Conservation (phyloP, 2,329 filamentous ascomycete genomes). For the Epichloe scottii region DNA sequence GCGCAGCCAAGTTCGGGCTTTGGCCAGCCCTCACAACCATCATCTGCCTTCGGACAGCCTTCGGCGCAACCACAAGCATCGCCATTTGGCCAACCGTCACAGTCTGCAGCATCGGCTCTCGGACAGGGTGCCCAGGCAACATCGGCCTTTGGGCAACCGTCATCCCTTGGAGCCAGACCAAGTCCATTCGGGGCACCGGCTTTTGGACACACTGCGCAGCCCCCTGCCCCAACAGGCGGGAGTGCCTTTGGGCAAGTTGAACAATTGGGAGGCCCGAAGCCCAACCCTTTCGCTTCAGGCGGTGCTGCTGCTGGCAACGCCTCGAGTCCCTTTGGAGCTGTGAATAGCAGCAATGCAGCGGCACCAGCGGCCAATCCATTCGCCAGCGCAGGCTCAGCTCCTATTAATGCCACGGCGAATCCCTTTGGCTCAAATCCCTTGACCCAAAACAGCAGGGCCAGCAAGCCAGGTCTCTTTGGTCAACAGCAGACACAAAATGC, state of each 20-base stretch:
- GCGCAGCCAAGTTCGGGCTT: constrained; percentile 18
- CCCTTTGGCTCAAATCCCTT: constrained; percentile 15
- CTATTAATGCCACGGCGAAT: constrained; percentile 8
- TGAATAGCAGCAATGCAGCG: constrained; percentile 10
- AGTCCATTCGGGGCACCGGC: constrained; percentile 23
- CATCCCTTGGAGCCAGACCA: constrained; percentile 19
- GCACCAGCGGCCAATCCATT: constrained; percentile 15
- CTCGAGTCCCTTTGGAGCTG: constrained; percentile 14
- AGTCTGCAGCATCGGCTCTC: constrained; percentile 25
- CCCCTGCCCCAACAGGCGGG: background rate
- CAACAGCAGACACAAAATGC: constrained; percentile 1
- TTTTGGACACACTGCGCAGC: constrained; percentile 23
- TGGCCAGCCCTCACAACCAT: constrained; percentile 12
- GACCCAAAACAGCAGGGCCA: background rate
- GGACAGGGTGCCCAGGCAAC: constrained; percentile 25
- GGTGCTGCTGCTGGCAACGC: constrained; percentile 7
- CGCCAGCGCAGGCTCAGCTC: constrained; percentile 5
- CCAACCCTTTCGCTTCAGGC: constrained; percentile 23
- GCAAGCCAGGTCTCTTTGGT: constrained; percentile 11
- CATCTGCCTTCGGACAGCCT: constrained; percentile 31
- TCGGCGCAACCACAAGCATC: constrained; percentile 14
- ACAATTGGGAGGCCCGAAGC: constrained; percentile 24
- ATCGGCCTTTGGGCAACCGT: constrained; percentile 29
- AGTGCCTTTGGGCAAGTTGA: constrained; percentile 22
- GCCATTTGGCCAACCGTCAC: constrained; percentile 30